phyloP scores from a whole-genome alignment of 495 filamentous ascomycete genomes.

The Aspergillus panamensis region DNA sequence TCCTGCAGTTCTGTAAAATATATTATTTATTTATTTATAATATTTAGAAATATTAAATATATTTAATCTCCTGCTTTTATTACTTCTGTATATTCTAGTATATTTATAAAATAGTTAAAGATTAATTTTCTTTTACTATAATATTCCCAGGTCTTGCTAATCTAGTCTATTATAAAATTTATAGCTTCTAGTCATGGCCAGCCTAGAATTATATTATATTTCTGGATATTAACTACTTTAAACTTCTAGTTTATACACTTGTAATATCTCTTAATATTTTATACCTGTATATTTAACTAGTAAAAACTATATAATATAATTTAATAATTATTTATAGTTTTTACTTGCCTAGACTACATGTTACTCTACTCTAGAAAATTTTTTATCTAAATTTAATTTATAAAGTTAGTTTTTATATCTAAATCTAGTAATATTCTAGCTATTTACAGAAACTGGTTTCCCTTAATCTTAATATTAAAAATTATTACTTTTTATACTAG shows the following conservation, averaged over 20 bases:
- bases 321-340: no score
- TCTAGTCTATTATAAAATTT: background rate
- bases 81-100: background rate
- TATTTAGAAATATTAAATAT: no score
- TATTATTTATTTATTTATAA: no score
- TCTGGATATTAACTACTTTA: background rate
- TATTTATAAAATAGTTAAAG: background rate
- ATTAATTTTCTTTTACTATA: background rate
- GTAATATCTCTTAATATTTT: constrained; percentile 4
- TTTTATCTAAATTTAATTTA: background rate
- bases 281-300: no score
- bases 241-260: background rate
- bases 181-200: background rate
- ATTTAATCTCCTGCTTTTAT: background rate
- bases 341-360: no score
- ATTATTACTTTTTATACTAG: no score
- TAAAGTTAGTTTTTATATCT: background rate
- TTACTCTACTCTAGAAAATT: no score
- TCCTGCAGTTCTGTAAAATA: no score
- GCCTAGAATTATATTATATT: background rate
- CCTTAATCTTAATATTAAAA: constrained; percentile 8
- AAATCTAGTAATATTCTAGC: background rate
- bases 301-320: no score
- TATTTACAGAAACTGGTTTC: background rate
- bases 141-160: no score